Base-by-base conservation (phyloP, 2,329 filamentous ascomycete genomes). In the Cadophora luteo-olivacea region DNA sequence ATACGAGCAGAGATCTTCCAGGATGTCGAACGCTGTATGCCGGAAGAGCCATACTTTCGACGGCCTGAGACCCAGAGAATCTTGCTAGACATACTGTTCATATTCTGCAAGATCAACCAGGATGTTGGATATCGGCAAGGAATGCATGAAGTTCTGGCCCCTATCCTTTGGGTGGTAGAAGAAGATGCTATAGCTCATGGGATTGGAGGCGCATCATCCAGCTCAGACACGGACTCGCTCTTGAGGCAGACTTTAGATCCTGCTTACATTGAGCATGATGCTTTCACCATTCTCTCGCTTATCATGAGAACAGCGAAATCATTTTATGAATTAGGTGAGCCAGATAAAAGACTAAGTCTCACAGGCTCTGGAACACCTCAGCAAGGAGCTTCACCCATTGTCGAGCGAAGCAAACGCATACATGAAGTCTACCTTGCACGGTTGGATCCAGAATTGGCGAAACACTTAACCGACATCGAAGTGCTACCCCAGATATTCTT, bases 401-500 rank as follows among this genome's bases (percentile, higher is more conserved):
- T 99, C 14, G 88, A 91, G 72, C 89, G 94, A 77, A 97, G 94
- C 80, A 89, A 91, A 75, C 88, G 91, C 73, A 97, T 99, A 69
- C 95, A 98, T 77, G 90, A 97, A 75, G 87, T 91, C 33, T 89
- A 92, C 63, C 82, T 99, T 55, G 88, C 88, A 68, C 90, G 89
- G 72, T 85, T 93, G 36, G 96, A 98, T 77, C 90, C 92, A n/a
- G 91, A 94, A 76, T 85, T 98, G 33, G 91, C 93, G 16, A 84
- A 85, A 29, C 94, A 98, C 78, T 85, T 99, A 22, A 90, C 89
- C 68, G 87, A 88, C 69, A 90, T 97, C 58, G 95, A 97, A 69
- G 90, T 99, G 70, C 82, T 97, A n/a, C 96, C 96, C 1, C 96
- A 99, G 75, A 95, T 99, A 62, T 99, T 98, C 77, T 82, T 98